Base-by-base conservation (phyloP, 768 basidiomycete species). In the Leccinum subgranulosum region DNA sequence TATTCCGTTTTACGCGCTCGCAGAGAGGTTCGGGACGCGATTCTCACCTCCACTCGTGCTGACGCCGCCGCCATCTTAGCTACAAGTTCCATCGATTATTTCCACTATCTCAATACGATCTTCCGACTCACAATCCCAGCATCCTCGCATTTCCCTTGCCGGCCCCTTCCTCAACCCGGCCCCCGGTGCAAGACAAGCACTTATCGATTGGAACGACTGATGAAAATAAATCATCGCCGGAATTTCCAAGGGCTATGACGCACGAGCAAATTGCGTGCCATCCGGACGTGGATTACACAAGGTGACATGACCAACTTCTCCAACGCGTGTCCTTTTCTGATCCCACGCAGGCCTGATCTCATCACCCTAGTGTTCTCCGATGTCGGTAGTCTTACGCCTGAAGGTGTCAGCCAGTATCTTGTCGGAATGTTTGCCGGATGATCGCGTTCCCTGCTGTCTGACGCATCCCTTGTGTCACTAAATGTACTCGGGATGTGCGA, bases 41-140 rank as follows among this genome's bases (percentile, higher is more conserved):
- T 58, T 63, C 56, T 58, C 62, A 57, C 53, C 28, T 51, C 58
- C 33, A 57, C 59, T 51, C 59, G 49, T 65, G 53, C 57, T 67
- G 36, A 66, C 64, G 58, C 59, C 65, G 60, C 51, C 55, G 59
- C 60, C 62, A 62, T 65, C 60, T 59, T 61, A 74, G 92, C 72
- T 98, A 95, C 82, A 98, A 98, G 78, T 98, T 98, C 73, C 91
- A 96, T 71, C 88, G 96, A 61, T 79, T 95, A 66, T 98, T 97
- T 77, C 95, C 95, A 57, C 76, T 94, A 75, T 92, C 91, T 63
- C 90, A 92, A 68, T 89, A 91, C 69, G 90, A 94, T 78, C 81
- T 94, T 41, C 92, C 92, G 43, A 90, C 86, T 58, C 84, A 92
- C 73, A 87, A 87, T 73, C 77, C 88, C 58, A 80, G 79, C 69